A percentile compares a stretch with the other conserved stretches of the same genome.
phyloP scores from a whole-genome alignment of 768 basidiomycete species.

The Boletus sensibilis region DNA sequence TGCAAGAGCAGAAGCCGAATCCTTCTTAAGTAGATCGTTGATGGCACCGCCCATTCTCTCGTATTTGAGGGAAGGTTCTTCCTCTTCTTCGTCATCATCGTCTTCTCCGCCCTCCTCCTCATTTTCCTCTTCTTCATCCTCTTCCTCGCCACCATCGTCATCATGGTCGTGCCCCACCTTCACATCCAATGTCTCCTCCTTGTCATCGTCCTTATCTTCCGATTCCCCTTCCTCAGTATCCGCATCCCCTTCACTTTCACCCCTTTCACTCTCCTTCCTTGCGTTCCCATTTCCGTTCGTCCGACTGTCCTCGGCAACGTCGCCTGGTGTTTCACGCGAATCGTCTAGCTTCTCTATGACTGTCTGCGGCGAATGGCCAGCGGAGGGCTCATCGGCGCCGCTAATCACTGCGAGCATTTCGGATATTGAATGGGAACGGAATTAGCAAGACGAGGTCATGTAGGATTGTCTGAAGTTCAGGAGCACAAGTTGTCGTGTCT shows the following conservation, averaged over 20 bases:
- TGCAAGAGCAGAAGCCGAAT: constrained; percentile 81
- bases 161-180: not conserved
- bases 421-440: not conserved
- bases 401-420: constrained; percentile 10
- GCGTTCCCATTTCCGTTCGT: constrained; percentile 21
- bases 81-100: constrained; percentile 73
- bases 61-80: constrained; percentile 92
- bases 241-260: constrained; percentile 5
- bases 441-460: constrained; percentile 8
- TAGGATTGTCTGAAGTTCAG: not conserved
- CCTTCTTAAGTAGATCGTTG: constrained; percentile 80
- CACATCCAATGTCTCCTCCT: not conserved
- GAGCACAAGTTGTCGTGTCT: not conserved
- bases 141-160: constrained; percentile 17
- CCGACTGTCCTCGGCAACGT: constrained; percentile 1
- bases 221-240: constrained; percentile 4
- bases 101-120: constrained; percentile 47
- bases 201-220: constrained; percentile 1
- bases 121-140: constrained; percentile 20
- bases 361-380: not conserved
- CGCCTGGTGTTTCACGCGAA: not conserved
- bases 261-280: not conserved
- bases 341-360: constrained; percentile 2
- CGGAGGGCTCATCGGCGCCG: not conserved
- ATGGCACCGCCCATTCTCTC: constrained; percentile 72